Evolutionary conservation across 192 early-diverging fungal species (phyloP), one percentile per base, ranked within the genome.

Genomic region (Coemansia sp.): DNA sequence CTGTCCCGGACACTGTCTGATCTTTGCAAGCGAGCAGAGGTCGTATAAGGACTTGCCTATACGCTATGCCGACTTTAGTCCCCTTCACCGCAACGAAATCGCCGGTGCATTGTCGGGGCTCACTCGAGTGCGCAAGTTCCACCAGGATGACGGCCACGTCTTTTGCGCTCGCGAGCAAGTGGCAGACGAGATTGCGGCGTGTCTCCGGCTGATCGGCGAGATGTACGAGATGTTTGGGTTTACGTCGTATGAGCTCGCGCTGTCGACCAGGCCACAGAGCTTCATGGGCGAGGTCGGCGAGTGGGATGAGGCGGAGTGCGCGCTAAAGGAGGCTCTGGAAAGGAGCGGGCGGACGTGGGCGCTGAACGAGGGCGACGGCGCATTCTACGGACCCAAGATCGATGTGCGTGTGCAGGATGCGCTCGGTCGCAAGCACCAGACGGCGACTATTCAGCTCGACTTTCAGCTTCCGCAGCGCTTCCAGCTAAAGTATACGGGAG

Each of bases 321-420:
- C 91, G 15, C 79, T 98, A 2, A 84, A 74, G 12, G 81, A 87
- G 8, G 95, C 92, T 2, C 80, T 98, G 39, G 68, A 89, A 45
- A 76, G 67, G 2, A 89, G 83, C 0, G 88, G 87, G 3, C 51
- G 77, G 39, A 54, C 68, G 5, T 96, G 92, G 91, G 78, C 86
- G 0, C 62, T 93, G 8, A 95, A 94, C 41, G 76, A 85, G 32
- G 94, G 92, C 7, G 96, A 98, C 73, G 96, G 95, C 6, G 96
- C 94, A 1, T 98, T 98, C 68, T 98, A 98, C 73, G 96, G 96
- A 2, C 96, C 96, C 60, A 98, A 98, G 70, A 96, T 98, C 62
- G 96, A 98, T 68, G 88, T 96, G 22, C 86, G 88, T 58, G 89
- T 98, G 1, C 79, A 79, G 59, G 96, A 98, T 70, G 90, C 90